Evolutionary conservation across 164 flowering plant species (phyloP).

Genomic region (Paratinospora sagittata): DNA sequence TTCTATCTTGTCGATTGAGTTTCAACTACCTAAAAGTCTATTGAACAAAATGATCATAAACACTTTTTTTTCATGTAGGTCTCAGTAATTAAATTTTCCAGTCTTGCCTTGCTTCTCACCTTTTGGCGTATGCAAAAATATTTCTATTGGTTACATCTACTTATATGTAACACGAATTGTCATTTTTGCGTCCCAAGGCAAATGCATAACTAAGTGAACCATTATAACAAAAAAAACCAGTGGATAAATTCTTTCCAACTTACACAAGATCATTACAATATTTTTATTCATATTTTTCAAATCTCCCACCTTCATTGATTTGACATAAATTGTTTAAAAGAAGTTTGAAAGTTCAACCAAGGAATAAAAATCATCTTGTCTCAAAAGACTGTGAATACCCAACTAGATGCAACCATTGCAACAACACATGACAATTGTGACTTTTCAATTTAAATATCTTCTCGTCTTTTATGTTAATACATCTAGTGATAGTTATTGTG

Average conservation of each 20-base stretch:
- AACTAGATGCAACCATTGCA: neutral
- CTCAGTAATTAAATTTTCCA: too few relatives aligned
- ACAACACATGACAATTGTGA: neutral
- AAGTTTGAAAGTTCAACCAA: too few relatives aligned
- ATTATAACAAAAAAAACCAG: neutral
- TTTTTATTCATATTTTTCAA: neutral
- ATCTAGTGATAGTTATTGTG: neutral
- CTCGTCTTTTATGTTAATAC: neutral
- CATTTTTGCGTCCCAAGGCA: neutral
- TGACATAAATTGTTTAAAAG: neutral
- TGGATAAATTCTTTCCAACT: neutral
- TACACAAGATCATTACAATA: neutral
- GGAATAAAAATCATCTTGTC: neutral
- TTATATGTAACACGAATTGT: neutral
- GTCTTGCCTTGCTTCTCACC: too few relatives aligned
- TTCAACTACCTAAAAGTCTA: too few relatives aligned
- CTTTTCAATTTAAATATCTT: neutral
- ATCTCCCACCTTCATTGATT: neutral
- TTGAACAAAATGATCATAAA: too few relatives aligned
- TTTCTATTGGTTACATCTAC: neutral
- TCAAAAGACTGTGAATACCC: too few relatives aligned
- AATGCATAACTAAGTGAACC: neutral
- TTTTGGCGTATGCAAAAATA: too few relatives aligned
- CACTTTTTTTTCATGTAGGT: too few relatives aligned
- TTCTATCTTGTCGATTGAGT: too few relatives aligned